Evolutionary conservation across 805 yeast species (phyloP), one percentile per base, ranked within the genome.

Genomic region (Candida ovalis): DNA sequence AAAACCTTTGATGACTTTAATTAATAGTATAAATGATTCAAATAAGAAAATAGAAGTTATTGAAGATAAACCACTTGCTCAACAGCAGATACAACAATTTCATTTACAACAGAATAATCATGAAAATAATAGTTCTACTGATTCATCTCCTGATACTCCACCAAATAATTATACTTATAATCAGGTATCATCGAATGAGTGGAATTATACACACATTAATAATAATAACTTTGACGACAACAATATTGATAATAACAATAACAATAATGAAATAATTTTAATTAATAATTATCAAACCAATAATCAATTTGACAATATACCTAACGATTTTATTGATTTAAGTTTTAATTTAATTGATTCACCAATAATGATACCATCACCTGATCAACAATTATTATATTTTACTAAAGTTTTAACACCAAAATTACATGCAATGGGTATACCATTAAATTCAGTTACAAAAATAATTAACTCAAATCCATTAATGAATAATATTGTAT

Each of bases 381-480:
- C 25, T 12, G 50, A 47, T 37, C 55, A 51, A 30, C 55, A 49
- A 35, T 38, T 55, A 23, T 19, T 50, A 42, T 63, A 61, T 47
- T 63, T 63, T 43, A 48, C 57, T 12, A 47, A 49, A 21, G 46
- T 60, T 15, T 28, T 63, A 24, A 42, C 58, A 1, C 65, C 67
- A n/a, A 54, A 56, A 27, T 49, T 63, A 18, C 61, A 59, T 42
- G 60, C 59, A 6, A 46, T 43, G 30, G 58, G 61, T 2, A 43
- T 43, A 3, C 56, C 57, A 3, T 44, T 59, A 15, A 36, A 40
- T 25, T 30, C 41, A 2, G 24, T 43, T 2, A 42, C 42, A 28
- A 27, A 48, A 12, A 37, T 35, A 25, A 4, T 55, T 13, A 13
- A 22, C 19, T 25, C 42, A 6, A 49, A 54, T 35, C 55, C 62